phyloP scores from a whole-genome alignment of 129 eudicot species.

The Lonicera japonica region DNA sequence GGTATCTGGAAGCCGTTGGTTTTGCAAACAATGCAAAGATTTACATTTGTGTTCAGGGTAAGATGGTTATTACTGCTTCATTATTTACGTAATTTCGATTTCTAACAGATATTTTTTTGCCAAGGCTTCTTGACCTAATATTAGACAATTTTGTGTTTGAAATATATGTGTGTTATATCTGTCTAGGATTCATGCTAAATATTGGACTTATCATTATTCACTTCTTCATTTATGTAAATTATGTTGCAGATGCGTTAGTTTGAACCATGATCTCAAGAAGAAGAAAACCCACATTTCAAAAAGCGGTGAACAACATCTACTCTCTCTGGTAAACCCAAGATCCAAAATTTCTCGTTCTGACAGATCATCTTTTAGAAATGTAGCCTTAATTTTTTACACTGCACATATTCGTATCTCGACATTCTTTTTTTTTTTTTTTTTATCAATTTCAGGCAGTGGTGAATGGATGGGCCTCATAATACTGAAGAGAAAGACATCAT shows the following conservation, averaged over 20 bases:
- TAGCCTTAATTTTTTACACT: background rate
- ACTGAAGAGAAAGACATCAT: constrained; percentile 61
- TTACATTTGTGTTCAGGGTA: constrained; percentile 69
- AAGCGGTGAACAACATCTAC: constrained; percentile 51
- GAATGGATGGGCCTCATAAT: constrained; percentile 42
- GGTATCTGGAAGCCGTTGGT: constrained; percentile 62
- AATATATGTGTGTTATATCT: no score
- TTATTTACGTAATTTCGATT: no score
- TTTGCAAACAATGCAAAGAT: constrained; percentile 64
- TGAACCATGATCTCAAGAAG: constrained; percentile 19
- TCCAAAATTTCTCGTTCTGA: background rate
- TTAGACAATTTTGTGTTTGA: background rate
- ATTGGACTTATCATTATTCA: background rate
- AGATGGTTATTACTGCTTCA: background rate
- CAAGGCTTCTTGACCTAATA: no score
- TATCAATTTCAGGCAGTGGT: constrained; percentile 38
- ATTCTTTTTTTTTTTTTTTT: background rate
- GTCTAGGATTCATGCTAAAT: no score
- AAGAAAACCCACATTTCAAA: constrained; percentile 41
- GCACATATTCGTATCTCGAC: background rate
- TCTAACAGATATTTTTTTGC: no score
- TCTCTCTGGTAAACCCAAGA: constrained; percentile 41
- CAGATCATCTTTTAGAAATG: background rate
- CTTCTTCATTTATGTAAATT: constrained; percentile 2
- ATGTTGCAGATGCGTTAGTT: constrained; percentile 51